Conservation (phyloP, 257 asterid genomes). For the Agastache rugosa region DNA sequence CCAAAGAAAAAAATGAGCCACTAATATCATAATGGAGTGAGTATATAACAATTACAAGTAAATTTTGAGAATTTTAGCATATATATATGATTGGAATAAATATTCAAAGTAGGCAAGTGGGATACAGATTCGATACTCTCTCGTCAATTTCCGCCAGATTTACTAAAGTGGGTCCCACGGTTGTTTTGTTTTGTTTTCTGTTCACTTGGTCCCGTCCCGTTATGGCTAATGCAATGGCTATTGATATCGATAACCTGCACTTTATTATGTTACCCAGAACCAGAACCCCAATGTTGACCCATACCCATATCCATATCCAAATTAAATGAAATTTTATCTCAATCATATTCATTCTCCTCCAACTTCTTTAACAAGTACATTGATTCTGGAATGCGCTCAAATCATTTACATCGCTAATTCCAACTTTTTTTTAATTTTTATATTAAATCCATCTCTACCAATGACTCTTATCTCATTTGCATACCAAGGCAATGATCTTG, state of each 20-base stretch:
- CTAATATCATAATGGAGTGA: no score
- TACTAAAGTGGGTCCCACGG: background rate
- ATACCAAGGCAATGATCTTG: background rate
- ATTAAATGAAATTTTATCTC: background rate
- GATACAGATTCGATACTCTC: background rate
- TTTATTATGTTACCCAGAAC: background rate
- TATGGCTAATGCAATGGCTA: background rate
- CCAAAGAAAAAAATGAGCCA: no score
- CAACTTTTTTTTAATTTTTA: background rate
- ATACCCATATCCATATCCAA: background rate
- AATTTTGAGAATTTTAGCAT: no score
- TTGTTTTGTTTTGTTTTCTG: no score
- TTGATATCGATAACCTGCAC: background rate
- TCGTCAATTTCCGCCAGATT: background rate
- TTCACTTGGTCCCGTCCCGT: no score
- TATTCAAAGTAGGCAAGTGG: background rate
- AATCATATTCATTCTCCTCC: slow-evolving; percentile 3
- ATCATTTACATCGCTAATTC: background rate
- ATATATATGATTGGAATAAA: background rate
- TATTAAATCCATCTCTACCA: no score
- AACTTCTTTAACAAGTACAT: background rate
- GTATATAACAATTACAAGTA: no score
- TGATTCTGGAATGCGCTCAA: slow-evolving; percentile 2
- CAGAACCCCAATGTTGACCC: slow-evolving; percentile 4
- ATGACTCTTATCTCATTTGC: background rate